A percentile compares a stretch with the other conserved stretches of the same genome.
Evolutionary conservation across 495 filamentous ascomycete genomes (phyloP).

Genomic region (Tuber aestivum): DNA sequence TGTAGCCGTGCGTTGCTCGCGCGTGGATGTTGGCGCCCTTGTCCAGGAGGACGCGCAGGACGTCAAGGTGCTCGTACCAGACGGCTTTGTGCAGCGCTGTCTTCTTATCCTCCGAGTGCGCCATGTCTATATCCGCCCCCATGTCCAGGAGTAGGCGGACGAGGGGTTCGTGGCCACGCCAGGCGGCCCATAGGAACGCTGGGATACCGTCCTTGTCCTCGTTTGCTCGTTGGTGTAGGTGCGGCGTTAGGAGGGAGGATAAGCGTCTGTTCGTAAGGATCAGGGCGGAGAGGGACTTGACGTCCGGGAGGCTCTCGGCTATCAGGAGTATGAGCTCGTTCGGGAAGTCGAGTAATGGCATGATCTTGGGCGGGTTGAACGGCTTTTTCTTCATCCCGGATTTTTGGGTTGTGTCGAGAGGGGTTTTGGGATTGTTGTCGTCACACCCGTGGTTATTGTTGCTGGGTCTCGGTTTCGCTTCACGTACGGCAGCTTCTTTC

Average conservation of each 20-base stretch:
- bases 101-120: slow-evolving; percentile 4
- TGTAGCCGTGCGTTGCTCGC: slow-evolving; percentile 4
- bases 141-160: slow-evolving; percentile 1
- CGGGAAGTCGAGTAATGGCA: slow-evolving; percentile 4
- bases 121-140: slow-evolving; percentile 1
- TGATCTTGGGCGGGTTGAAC: neutral
- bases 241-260: neutral
- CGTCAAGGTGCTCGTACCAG: slow-evolving; percentile 4
- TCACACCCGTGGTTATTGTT: neutral
- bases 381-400: slow-evolving; percentile 2
- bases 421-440: neutral
- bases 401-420: neutral
- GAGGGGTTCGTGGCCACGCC: neutral
- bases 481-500: neutral
- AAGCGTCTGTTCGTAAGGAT: neutral
- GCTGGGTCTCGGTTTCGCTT: neutral
- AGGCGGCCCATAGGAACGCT: neutral
- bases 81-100: slow-evolving; percentile 5
- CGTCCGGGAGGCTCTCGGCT: slow-evolving; percentile 3
- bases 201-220: slow-evolving; percentile 2
- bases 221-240: neutral
- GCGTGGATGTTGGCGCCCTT: neutral
- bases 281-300: slow-evolving; percentile 4
- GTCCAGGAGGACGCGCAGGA: slow-evolving; percentile 2
- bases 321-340: slow-evolving; percentile 6